Percentiles rank a stretch among this genome's conserved stretches.
These are phyloP conservation scores for Aspergillus clavatus DNA, from an alignment of 2,329 filamentous ascomycete species.

Conservation along the genomic window DNA sequence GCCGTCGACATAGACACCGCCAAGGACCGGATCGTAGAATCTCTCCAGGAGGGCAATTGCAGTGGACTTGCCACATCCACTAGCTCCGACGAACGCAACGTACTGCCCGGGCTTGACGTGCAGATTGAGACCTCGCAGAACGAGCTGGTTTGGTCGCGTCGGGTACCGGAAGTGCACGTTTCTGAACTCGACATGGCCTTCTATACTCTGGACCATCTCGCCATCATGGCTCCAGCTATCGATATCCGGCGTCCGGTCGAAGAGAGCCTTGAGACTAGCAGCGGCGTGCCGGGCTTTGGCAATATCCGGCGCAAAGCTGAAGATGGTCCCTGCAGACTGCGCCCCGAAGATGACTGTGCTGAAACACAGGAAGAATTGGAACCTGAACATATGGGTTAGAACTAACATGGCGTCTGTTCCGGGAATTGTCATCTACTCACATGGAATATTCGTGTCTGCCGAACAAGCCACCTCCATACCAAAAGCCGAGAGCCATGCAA, in stretches of 20 bases:
- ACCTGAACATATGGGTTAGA: no score
- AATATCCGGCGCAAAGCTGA: slow-evolving; percentile 88
- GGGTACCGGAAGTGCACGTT: slow-evolving; percentile 94
- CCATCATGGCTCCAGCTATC: slow-evolving; percentile 75
- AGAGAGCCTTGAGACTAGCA: slow-evolving; percentile 73
- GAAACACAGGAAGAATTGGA: slow-evolving; percentile 92
- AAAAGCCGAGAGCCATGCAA: slow-evolving; percentile 83
- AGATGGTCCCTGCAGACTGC: slow-evolving; percentile 84
- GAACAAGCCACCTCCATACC: slow-evolving; percentile 80
- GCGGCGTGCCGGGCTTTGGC: slow-evolving; percentile 86
- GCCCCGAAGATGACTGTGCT: slow-evolving; percentile 83
- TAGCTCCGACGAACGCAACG: slow-evolving; percentile 81
- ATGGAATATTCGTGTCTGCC: slow-evolving; percentile 64
- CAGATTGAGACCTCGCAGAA: slow-evolving; percentile 73
- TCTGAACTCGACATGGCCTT: slow-evolving; percentile 81
- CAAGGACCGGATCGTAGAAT: slow-evolving; percentile 84
- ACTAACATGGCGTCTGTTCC: no score
- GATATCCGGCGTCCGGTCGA: slow-evolving; percentile 75
- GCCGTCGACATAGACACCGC: slow-evolving; percentile 76
- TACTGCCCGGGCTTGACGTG: slow-evolving; percentile 46
- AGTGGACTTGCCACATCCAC: slow-evolving; percentile 89
- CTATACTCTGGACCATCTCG: slow-evolving; percentile 55
- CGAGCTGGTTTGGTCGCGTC: slow-evolving; percentile 83
- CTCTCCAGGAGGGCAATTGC: slow-evolving; percentile 88
- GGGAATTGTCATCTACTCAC: no score